phyloP scores from a whole-genome alignment of 1,284 basidiomycete genomes.

The Papiliotrema nemorosa region DNA sequence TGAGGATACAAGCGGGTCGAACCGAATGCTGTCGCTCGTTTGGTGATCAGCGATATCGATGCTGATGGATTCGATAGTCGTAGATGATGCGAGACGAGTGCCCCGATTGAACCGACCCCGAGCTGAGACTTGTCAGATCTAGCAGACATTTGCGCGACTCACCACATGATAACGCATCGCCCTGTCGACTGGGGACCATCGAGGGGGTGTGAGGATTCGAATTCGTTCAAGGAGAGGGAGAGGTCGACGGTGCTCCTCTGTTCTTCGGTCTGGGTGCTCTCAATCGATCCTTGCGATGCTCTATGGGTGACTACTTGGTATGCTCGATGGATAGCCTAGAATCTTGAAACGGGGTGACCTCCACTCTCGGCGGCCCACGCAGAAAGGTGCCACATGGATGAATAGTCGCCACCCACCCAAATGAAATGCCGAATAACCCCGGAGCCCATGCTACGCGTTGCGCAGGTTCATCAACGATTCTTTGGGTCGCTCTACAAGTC shows the following conservation, averaged over 20 bases:
- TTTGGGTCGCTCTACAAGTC: no score
- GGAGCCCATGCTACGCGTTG: no score
- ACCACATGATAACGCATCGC: slow-evolving; percentile 45
- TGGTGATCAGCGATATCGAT: slow-evolving; percentile 66
- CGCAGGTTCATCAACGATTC: no score
- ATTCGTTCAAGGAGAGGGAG: neutral
- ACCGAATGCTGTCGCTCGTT: slow-evolving; percentile 35
- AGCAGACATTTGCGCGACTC: slow-evolving; percentile 11
- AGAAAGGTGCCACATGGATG: neutral
- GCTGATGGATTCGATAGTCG: slow-evolving; percentile 55
- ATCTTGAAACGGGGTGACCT: no score
- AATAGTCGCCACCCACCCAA: neutral
- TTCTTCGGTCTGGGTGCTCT: no score
- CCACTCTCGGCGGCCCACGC: neutral
- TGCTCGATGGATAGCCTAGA: no score
- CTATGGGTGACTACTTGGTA: no score
- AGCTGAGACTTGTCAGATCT: slow-evolving; percentile 42
- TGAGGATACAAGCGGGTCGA: neutral
- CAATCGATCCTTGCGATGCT: neutral
- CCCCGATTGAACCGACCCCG: slow-evolving; percentile 75
- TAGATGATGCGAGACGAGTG: slow-evolving; percentile 73
- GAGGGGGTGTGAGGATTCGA: neutral
- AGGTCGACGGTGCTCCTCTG: no score
- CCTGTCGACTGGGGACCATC: slow-evolving; percentile 1
- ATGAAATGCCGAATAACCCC: slow-evolving; percentile 1